Percentiles rank a stretch among this genome's conserved stretches.
Evolutionary conservation across 352 stramenopile genomes (phyloP).

Genomic region (Globisporangium radiosum): DNA sequence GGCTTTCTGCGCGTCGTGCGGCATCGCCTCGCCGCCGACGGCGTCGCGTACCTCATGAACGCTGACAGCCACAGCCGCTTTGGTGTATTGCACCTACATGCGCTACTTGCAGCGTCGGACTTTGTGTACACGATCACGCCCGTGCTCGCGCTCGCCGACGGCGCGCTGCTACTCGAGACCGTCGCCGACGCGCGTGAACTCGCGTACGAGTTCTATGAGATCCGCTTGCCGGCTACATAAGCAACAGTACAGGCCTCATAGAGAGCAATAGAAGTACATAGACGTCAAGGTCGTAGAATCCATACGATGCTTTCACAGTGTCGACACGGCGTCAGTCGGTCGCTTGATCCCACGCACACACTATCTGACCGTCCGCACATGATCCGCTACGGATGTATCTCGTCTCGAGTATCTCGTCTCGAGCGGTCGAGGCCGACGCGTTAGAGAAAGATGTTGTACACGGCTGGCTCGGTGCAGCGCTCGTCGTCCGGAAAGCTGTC

Average conservation of each 20-base stretch:
- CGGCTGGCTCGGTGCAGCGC: constrained; percentile 52
- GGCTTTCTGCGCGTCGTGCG: constrained; percentile 78
- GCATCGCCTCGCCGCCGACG: constrained; percentile 39
- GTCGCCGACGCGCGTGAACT: constrained; percentile 70
- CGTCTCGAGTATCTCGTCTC: no score
- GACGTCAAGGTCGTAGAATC: no score
- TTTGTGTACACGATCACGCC: constrained; percentile 68
- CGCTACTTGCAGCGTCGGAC: constrained; percentile 51
- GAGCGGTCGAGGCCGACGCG: not conserved
- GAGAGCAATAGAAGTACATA: no score
- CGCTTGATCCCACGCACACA: no score
- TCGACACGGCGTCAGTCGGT: no score
- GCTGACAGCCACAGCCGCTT: constrained; percentile 84
- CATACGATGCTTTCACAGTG: no score
- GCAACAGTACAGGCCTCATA: no score
- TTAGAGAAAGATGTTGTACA: constrained; percentile 60
- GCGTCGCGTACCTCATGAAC: constrained; percentile 83
- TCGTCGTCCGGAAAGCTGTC: constrained; percentile 62
- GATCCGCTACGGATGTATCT: no score
- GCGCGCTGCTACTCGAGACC: constrained; percentile 59
- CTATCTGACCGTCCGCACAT: no score
- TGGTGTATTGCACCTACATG: constrained; percentile 66
- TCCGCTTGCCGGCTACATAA: constrained; percentile 26
- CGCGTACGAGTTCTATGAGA: constrained; percentile 86
- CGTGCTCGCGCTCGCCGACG: constrained; percentile 51